These are phyloP conservation scores for Phytophthora chlamydospora DNA, from an alignment of 352 stramenopile species.

Conservation along the genomic window DNA sequence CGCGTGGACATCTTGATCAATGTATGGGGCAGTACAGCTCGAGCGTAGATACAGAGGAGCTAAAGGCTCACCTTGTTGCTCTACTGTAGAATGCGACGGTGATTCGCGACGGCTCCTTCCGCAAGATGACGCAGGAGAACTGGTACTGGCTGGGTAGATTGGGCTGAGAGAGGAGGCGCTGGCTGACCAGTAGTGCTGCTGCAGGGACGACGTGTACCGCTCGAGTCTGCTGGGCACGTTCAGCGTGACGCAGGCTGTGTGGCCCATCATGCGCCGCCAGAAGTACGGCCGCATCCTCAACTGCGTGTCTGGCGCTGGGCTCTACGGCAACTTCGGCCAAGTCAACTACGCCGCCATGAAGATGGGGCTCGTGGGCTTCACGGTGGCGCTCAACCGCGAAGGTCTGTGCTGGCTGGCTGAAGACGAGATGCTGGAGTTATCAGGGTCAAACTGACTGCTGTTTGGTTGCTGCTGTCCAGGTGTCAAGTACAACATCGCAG, in stretches of 20 bases:
- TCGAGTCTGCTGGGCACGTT: slow-evolving; percentile 69
- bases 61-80: slow-evolving; percentile 17
- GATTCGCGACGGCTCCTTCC: slow-evolving; percentile 76
- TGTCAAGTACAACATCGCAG: slow-evolving; percentile 77
- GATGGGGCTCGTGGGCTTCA: slow-evolving; percentile 76
- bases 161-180: not conserved
- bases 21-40: slow-evolving; percentile 31
- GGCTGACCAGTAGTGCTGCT: slow-evolving; percentile 9
- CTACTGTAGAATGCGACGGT: slow-evolving; percentile 67
- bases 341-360: slow-evolving; percentile 85
- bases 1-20: slow-evolving; percentile 82
- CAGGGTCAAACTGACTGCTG: slow-evolving; percentile 2
- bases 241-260: slow-evolving; percentile 65
- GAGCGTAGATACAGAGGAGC: slow-evolving; percentile 9
- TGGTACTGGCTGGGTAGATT: slow-evolving; percentile 40
- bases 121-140: slow-evolving; percentile 68
- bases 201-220: slow-evolving; percentile 66
- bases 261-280: slow-evolving; percentile 72
- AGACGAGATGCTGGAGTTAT: not conserved
- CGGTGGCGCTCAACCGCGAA: slow-evolving; percentile 71
- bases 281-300: slow-evolving; percentile 80
- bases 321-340: slow-evolving; percentile 84
- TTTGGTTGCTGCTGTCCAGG: slow-evolving; percentile 32
- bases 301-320: slow-evolving; percentile 62
- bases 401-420: slow-evolving; percentile 24